phyloP scores from a whole-genome alignment of 2,329 filamentous ascomycete genomes.

The Botrytis fragariae region DNA sequence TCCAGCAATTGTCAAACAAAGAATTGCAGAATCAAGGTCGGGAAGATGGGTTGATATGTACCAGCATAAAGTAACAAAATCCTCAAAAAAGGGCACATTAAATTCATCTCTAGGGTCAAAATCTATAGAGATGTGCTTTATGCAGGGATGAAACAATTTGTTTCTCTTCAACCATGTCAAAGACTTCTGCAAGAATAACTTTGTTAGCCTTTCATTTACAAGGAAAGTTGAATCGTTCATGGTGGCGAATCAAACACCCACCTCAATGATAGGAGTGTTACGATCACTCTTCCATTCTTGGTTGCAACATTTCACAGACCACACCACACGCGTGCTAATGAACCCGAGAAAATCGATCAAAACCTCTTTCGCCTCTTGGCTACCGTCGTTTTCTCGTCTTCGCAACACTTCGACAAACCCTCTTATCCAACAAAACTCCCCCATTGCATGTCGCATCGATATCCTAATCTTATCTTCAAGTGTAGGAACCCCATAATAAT shows the following conservation, averaged over 20 bases:
- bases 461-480: not conserved
- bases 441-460: rapidly evolving
- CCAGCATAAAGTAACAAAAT: not conserved
- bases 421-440: slow-evolving; percentile 1
- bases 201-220: not conserved
- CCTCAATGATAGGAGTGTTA: not conserved
- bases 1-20: not conserved
- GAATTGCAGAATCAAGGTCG: not conserved
- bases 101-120: not conserved
- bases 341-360: not conserved
- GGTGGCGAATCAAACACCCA: not conserved
- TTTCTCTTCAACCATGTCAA: not conserved
- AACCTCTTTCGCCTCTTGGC: not conserved
- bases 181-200: not conserved
- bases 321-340: not conserved
- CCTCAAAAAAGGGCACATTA: not conserved
- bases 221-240: too few species aligned
- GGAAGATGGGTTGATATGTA: not conserved
- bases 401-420: not conserved
- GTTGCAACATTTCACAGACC: not conserved
- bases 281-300: rapidly evolving
- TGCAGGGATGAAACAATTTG: not conserved
- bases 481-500: not conserved
- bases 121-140: not conserved
- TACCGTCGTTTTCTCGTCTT: not conserved